Percentiles rank a stretch among this genome's conserved stretches.
Evolutionary conservation across 1,284 basidiomycete genomes (phyloP).

Genomic region (Pyrrhoderma lamaoense): DNA sequence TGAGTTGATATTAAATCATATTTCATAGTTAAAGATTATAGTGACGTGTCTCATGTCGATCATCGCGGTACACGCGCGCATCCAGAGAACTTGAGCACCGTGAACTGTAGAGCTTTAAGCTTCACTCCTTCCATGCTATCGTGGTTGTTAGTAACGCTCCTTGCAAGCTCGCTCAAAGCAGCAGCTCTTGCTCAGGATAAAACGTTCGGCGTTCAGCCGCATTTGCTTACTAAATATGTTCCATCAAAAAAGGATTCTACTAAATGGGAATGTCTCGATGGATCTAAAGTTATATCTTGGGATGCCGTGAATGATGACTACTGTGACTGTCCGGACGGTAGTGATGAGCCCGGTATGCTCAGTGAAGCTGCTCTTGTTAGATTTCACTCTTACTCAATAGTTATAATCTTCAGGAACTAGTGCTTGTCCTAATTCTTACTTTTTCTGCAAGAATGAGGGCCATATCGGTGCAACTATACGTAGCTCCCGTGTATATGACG

Average conservation of each 20-base stretch:
- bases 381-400: neutral
- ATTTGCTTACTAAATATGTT: constrained; percentile 39
- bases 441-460: constrained; percentile 87
- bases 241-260: constrained; percentile 34
- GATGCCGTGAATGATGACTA: constrained; percentile 88
- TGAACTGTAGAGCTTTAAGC: neutral
- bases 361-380: neutral
- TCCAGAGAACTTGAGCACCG: no score
- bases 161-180: constrained; percentile 2
- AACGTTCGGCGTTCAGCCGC: constrained; percentile 43
- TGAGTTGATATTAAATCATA: no score
- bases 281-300: constrained; percentile 66
- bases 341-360: constrained; percentile 79
- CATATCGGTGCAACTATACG: constrained; percentile 79
- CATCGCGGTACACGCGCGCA: no score
- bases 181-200: constrained; percentile 29
- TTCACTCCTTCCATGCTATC: constrained; percentile 10
- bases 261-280: constrained; percentile 67
- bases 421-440: constrained; percentile 72
- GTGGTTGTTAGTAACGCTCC: constrained; percentile 13
- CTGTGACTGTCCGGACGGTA: constrained; percentile 90
- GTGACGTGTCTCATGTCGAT: no score
- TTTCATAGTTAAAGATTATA: no score
- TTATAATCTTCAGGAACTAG: constrained; percentile 56
- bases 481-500: constrained; percentile 87